Base-by-base conservation (phyloP, 805 yeast genomes). In the Soucietia sequanensis region DNA sequence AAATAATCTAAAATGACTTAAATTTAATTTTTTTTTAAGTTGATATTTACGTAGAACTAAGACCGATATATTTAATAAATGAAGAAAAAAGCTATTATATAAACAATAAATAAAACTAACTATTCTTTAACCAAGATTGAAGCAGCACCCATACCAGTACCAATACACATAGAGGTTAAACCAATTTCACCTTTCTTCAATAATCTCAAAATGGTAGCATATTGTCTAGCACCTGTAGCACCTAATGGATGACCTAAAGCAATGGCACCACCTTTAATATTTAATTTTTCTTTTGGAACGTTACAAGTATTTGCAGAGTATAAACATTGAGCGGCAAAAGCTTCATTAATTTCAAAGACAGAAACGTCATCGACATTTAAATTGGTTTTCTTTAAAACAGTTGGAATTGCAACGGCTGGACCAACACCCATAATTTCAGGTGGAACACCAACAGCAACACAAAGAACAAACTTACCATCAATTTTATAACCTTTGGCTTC, bases 141-240 rank as follows among this genome's bases (percentile, higher is more conserved):
- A 31, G 98, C 98, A 22, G 97, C 96, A 46, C 98, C 98, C 95
- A 90, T 91, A 50, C 98, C 98, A 23, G 97, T 88, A 53, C 98
- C 98, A 46, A 91, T 81, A 70, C 98, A 91, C 98, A 91, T 91
- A 44, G 95, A 84, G 9, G 95, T 85, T 34, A 91, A 81, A 46
- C 98, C 98, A 45, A 89, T 65, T 68, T 89, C 80, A 42, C 91
- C 95, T 18, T 76, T 58, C 60, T 81, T 65, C 52, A 90, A 74
- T 68, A 88, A 91, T 51, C 90, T 75, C 58, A 91, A 63, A 42
- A 91, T 63, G 4, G 98, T 91, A 28, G 97, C 90, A 34, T 87
- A 75, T 68, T 90, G 96, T 62, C 98, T 81, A 9, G 96, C 89
- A 56, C 95, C 95, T 31, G 66, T 58, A 27, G 61, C 55, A 42